These are phyloP conservation scores for Leishmania amazonensis DNA, from an alignment of 208 protist genomes.

Conservation along the genomic window DNA sequence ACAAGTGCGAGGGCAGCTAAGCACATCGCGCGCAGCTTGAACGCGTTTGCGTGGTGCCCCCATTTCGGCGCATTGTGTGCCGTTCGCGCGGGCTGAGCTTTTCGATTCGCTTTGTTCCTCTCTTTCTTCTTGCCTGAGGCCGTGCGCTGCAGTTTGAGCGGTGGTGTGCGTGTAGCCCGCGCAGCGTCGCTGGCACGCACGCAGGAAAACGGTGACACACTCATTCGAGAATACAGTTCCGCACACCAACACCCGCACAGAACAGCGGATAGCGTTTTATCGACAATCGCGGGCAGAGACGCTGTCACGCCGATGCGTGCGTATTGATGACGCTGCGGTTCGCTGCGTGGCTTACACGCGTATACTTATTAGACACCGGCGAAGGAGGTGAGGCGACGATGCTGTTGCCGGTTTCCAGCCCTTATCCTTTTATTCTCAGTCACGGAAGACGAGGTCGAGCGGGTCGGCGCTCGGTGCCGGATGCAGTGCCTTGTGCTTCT, in stretches of 20 bases:
- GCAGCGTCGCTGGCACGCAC: background rate
- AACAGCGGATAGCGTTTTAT: background rate
- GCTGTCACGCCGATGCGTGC: background rate
- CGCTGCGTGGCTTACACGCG: background rate
- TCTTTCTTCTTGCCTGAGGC: background rate
- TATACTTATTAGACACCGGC: conserved; percentile 3
- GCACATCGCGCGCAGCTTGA: background rate
- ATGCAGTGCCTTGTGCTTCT: conserved; percentile 70
- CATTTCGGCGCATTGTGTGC: background rate
- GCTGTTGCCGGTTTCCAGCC: background rate
- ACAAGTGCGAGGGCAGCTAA: background rate
- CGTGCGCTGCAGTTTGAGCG: background rate
- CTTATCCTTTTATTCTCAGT: conserved; percentile 15
- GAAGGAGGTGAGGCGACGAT: background rate
- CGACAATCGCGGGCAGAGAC: background rate
- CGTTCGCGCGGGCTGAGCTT: background rate
- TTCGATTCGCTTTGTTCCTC: background rate
- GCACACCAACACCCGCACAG: background rate
- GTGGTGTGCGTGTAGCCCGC: background rate
- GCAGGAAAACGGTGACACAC: background rate
- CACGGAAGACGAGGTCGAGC: conserved; percentile 73
- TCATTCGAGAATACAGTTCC: too few species aligned
- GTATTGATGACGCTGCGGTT: background rate
- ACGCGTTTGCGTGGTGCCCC: background rate
- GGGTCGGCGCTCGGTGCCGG: conserved; percentile 59